Conservation (phyloP, 2,329 filamentous ascomycete genomes). For the Aspergillus japonicus region DNA sequence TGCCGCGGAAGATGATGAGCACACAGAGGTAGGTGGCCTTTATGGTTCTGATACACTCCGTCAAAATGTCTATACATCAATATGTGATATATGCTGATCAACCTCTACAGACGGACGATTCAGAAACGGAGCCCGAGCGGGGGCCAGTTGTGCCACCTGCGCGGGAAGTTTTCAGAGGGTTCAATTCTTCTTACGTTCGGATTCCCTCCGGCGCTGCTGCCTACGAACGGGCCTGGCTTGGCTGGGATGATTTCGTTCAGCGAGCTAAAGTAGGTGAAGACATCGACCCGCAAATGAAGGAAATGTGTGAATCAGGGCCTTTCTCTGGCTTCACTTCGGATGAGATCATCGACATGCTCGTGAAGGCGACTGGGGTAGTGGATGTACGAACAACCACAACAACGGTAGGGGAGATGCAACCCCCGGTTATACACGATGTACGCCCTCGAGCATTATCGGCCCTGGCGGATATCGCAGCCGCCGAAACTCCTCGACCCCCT, state of each 20-base stretch:
- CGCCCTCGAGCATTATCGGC: slow-evolving; percentile 32
- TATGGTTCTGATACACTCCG: not conserved
- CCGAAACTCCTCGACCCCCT: slow-evolving; percentile 25
- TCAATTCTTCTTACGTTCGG: slow-evolving; percentile 36
- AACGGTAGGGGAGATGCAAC: slow-evolving; percentile 8
- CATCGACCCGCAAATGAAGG: slow-evolving; percentile 41
- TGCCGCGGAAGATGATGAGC: slow-evolving; percentile 42
- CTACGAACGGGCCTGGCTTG: slow-evolving; percentile 35
- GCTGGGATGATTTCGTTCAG: slow-evolving; percentile 44
- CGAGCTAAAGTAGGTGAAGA: slow-evolving; percentile 39
- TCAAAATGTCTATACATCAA: not conserved
- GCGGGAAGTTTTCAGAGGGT: slow-evolving; percentile 33
- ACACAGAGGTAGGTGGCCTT: slow-evolving; percentile 35
- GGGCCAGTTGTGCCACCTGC: slow-evolving; percentile 24
- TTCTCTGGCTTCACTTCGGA: slow-evolving; percentile 25
- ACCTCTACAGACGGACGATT: slow-evolving; percentile 29
- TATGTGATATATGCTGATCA: slow-evolving; percentile 14
- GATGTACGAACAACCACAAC: slow-evolving; percentile 12
- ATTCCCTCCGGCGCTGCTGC: slow-evolving; percentile 34
- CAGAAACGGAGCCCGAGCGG: slow-evolving; percentile 31
- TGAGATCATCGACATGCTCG: slow-evolving; percentile 27
- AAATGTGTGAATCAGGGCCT: slow-evolving; percentile 30
- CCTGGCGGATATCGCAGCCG: slow-evolving; percentile 38
- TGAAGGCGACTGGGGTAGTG: slow-evolving; percentile 31
- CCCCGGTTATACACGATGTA: slow-evolving; percentile 13